Base-by-base conservation (phyloP, 306 rosid species). In the Prinsepia uniflora region DNA sequence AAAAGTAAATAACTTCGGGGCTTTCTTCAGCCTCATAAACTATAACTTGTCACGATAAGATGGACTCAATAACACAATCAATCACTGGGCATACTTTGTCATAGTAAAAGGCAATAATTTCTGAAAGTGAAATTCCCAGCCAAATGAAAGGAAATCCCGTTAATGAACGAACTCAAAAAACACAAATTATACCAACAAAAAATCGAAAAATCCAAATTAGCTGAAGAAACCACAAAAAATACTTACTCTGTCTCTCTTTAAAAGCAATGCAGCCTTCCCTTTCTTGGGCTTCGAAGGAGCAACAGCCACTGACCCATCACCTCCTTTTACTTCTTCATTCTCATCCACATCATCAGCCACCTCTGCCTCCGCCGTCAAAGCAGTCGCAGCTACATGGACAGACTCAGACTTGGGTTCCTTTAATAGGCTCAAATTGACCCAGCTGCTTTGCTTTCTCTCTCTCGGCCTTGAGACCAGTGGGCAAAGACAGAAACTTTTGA, bases 201-300 rank as follows among this genome's bases (percentile, higher is more conserved):
- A 57, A 47, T 12, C 8, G 7, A 11, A 0, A 64, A 68, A 5
- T 19, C 18, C 7, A 22, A 10, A 4, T 34, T 7, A 11, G 12
- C 8, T 42, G 6, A 70, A 6, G 0, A 58, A 82, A 47, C 24
- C 13, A 55, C 10, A n/a, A 63, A 56, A 42, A 69, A 9, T 47
- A 53, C 82, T 72, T 81, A 94, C 99, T 81, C 97, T 86, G 7
- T 94, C 99, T 69, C 96, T 86, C 86, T 91, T 91, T 66, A 94
- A 90, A 67, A 68, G 91, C 83, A 94, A 84, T 63, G 99, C 97
- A 43, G 96, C 92, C 73, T 94, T 94, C 49, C 97, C 99, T 57
- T 80, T 89, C 85, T 87, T 91, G 9, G 96, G 97, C 72, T 91
- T 94, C 7, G 82, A 52, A 17, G 56, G 54, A 17, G 72, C 3